These are phyloP conservation scores for Penicillium alfredii DNA, from an alignment of 495 filamentous ascomycete species.

Conservation along the genomic window DNA sequence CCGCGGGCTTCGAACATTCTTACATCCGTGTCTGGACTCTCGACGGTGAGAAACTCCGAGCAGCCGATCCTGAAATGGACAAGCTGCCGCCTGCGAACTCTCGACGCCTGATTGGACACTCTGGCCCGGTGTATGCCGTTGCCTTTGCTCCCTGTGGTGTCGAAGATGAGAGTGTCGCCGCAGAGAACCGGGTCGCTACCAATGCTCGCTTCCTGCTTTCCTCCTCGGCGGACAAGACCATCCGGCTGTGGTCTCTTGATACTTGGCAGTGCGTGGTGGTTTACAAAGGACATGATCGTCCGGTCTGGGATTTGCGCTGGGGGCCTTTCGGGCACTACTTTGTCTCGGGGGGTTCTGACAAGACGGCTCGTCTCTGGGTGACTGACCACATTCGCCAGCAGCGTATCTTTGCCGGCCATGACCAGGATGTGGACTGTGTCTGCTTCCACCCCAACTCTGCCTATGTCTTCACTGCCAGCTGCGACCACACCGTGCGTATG, in stretches of 20 bases:
- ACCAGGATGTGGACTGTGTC: constrained; percentile 77
- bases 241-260: constrained; percentile 90
- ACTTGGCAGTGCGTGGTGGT: constrained; percentile 83
- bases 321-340: constrained; percentile 97
- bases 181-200: constrained; percentile 48
- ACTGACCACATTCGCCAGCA: constrained; percentile 88
- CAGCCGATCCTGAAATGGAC: constrained; percentile 39
- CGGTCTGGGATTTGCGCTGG: constrained; percentile 83
- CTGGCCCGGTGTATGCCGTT: constrained; percentile 81
- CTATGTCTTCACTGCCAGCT: constrained; percentile 86
- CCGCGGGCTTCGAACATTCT: constrained; percentile 82
- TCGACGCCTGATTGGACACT: constrained; percentile 85
- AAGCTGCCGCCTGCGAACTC: constrained; percentile 49
- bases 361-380: constrained; percentile 82
- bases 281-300: constrained; percentile 85
- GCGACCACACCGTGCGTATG: constrained; percentile 91
- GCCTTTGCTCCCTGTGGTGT: constrained; percentile 76
- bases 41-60: constrained; percentile 62
- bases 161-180: constrained; percentile 40
- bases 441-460: constrained; percentile 88
- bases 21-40: constrained; percentile 92
- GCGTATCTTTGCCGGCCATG: constrained; percentile 85
- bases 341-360: constrained; percentile 76
- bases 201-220: constrained; percentile 74
- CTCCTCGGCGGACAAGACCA: constrained; percentile 75